Evolutionary conservation across 2,329 filamentous ascomycete genomes (phyloP).

Genomic region (Claviceps sp.): DNA sequence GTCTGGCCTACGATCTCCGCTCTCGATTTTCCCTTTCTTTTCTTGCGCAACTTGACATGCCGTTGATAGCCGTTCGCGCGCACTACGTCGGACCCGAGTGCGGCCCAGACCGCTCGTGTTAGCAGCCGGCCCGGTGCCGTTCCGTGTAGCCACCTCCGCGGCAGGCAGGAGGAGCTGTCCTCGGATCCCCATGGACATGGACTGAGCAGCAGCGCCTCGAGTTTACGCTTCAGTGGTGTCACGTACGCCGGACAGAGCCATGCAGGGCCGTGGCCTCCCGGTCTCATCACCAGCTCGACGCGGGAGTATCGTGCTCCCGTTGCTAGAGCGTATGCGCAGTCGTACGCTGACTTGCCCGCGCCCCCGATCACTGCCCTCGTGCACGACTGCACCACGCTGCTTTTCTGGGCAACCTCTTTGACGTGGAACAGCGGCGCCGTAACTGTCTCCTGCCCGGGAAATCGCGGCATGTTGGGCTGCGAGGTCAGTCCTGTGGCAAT

Average conservation of each 20-base stretch:
- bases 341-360: slow-evolving; percentile 43
- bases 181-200: slow-evolving; percentile 51
- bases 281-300: slow-evolving; percentile 39
- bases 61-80: slow-evolving; percentile 30
- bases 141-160: slow-evolving; percentile 35
- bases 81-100: slow-evolving; percentile 33
- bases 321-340: slow-evolving; percentile 42
- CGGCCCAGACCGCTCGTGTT: slow-evolving; percentile 34
- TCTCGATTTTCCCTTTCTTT: too few relatives aligned
- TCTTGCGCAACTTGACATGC: slow-evolving; percentile 22
- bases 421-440: slow-evolving; percentile 28
- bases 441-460: slow-evolving; percentile 24
- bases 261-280: slow-evolving; percentile 36
- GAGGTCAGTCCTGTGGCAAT: slow-evolving; percentile 37
- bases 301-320: slow-evolving; percentile 10
- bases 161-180: slow-evolving; percentile 32
- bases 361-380: slow-evolving; percentile 35
- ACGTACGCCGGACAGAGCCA: slow-evolving; percentile 43
- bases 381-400: slow-evolving; percentile 17
- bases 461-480: slow-evolving; percentile 25
- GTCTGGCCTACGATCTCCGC: too few relatives aligned
- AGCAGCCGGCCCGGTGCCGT: slow-evolving; percentile 34
- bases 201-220: slow-evolving; percentile 45
- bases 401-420: slow-evolving; percentile 25
- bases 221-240: slow-evolving; percentile 44